These are phyloP conservation scores for Carex sylvatica DNA, from an alignment of 202 grass and related monocot genomes.

Conservation along the genomic window DNA sequence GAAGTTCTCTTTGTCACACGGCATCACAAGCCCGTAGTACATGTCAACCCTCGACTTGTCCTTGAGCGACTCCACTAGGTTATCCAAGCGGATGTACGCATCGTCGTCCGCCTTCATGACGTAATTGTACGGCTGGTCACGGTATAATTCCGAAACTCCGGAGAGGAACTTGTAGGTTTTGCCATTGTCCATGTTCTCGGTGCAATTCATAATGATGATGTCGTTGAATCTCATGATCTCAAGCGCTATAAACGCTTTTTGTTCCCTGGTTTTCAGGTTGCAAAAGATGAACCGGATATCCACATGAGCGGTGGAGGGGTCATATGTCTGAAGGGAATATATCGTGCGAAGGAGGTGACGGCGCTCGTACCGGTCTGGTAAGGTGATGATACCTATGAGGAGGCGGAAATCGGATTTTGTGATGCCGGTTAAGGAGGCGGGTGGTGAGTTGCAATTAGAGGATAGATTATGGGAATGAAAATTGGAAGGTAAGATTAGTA, in stretches of 20 bases:
- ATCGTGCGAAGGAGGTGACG: conserved; percentile 56
- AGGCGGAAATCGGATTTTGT: conserved; percentile 29
- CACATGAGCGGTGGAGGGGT: conserved; percentile 30
- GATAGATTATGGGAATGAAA: not conserved
- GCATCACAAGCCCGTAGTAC: conserved; percentile 64
- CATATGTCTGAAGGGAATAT: conserved; percentile 41
- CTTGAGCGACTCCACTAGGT: conserved; percentile 34
- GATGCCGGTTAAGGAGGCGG: not conserved
- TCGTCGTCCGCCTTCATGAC: conserved; percentile 83
- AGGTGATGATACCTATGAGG: conserved; percentile 62
- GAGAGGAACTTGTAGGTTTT: conserved; percentile 77
- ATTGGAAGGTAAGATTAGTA: not conserved
- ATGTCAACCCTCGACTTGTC: conserved; percentile 40
- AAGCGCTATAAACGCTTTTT: conserved; percentile 49
- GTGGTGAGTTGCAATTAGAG: conserved; percentile 35
- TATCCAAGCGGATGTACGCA: conserved; percentile 50
- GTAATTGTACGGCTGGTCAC: conserved; percentile 36
- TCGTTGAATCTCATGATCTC: conserved; percentile 44
- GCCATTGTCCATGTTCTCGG: conserved; percentile 71
- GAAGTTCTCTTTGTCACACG: conserved; percentile 67
- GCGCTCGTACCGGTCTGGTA: conserved; percentile 44
- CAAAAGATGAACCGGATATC: conserved; percentile 70
- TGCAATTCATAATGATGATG: conserved; percentile 55
- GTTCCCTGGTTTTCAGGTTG: conserved; percentile 43
- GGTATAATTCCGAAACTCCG: conserved; percentile 4